phyloP scores from a whole-genome alignment of 306 rosid species.

The Gynostemma pentaphyllum region DNA sequence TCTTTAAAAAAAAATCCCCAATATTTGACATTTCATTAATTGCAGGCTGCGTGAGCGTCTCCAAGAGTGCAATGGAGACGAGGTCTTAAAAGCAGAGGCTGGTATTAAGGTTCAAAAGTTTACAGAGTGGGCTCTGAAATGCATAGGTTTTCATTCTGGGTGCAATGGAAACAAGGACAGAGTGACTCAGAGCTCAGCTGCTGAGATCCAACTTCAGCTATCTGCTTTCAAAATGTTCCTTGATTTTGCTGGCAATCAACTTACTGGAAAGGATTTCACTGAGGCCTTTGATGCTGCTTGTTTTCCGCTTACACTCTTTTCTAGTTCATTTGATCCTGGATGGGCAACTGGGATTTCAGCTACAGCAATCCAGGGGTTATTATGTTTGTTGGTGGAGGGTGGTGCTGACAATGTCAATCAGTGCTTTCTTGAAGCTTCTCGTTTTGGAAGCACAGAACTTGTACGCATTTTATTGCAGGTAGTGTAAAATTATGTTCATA shows the following conservation, averaged over 20 bases:
- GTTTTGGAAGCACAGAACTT: constrained; percentile 85
- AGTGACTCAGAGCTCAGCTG: constrained; percentile 38
- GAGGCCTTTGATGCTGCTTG: constrained; percentile 96
- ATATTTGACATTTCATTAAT: not conserved
- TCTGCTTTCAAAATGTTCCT: constrained; percentile 70
- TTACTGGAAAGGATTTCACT: constrained; percentile 77
- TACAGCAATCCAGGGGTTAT: constrained; percentile 67
- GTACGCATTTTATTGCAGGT: constrained; percentile 86
- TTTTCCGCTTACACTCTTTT: constrained; percentile 83
- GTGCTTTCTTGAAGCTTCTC: constrained; percentile 88
- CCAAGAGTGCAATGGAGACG: constrained; percentile 85
- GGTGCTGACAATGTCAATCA: constrained; percentile 91
- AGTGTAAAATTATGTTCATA: not conserved
- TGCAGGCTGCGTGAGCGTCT: constrained; percentile 77
- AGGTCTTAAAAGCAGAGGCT: constrained; percentile 80
- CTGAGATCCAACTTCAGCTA: constrained; percentile 72
- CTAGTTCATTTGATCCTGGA: constrained; percentile 73
- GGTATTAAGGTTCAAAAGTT: constrained; percentile 75
- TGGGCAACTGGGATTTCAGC: constrained; percentile 79
- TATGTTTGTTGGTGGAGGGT: constrained; percentile 73
- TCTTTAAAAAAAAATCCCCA: not conserved
- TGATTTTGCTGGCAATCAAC: constrained; percentile 81
- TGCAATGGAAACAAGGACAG: constrained; percentile 41
- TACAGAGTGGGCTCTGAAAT: constrained; percentile 87
- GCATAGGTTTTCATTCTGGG: constrained; percentile 72